Evolutionary conservation across 2,329 filamentous ascomycete species (phyloP).

Genomic region (Setomelanomma holmii): DNA sequence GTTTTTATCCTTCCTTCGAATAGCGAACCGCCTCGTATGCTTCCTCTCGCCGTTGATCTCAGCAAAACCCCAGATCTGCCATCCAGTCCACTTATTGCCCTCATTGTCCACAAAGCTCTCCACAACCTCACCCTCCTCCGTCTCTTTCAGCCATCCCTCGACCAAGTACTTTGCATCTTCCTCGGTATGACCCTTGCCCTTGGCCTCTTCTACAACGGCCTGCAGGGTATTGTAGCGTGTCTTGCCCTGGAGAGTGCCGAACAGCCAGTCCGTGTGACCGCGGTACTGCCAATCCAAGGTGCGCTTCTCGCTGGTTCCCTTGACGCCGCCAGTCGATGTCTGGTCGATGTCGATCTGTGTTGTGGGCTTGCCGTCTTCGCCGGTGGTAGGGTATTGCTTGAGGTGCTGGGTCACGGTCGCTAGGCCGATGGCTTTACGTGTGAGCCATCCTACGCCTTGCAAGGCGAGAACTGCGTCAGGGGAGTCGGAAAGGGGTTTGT

Average conservation of each 20-base stretch:
- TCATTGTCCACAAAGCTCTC: slow-evolving; percentile 46
- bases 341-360: slow-evolving; percentile 77
- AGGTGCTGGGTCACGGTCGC: slow-evolving; percentile 73
- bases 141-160: slow-evolving; percentile 41
- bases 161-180: slow-evolving; percentile 33
- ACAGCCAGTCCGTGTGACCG: slow-evolving; percentile 79
- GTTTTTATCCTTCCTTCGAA: slow-evolving; percentile 40
- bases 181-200: slow-evolving; percentile 25
- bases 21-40: slow-evolving; percentile 40
- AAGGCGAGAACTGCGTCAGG: slow-evolving; percentile 73
- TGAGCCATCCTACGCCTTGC: slow-evolving; percentile 65
- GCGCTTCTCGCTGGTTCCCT: slow-evolving; percentile 68
- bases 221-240: slow-evolving; percentile 57
- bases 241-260: slow-evolving; percentile 72
- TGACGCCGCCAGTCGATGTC: slow-evolving; percentile 72
- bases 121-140: slow-evolving; percentile 39
- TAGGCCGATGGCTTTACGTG: slow-evolving; percentile 73
- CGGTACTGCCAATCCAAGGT: slow-evolving; percentile 65
- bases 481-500: slow-evolving; percentile 74
- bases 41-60: slow-evolving; percentile 40
- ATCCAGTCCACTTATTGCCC: slow-evolving; percentile 45
- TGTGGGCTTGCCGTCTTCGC: slow-evolving; percentile 24
- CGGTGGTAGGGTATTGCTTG: slow-evolving; percentile 39
- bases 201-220: slow-evolving; percentile 28
- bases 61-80: slow-evolving; percentile 45